Evolutionary conservation across 73 alveolate species (phyloP).

Genomic region (Breviolum minutum): DNA sequence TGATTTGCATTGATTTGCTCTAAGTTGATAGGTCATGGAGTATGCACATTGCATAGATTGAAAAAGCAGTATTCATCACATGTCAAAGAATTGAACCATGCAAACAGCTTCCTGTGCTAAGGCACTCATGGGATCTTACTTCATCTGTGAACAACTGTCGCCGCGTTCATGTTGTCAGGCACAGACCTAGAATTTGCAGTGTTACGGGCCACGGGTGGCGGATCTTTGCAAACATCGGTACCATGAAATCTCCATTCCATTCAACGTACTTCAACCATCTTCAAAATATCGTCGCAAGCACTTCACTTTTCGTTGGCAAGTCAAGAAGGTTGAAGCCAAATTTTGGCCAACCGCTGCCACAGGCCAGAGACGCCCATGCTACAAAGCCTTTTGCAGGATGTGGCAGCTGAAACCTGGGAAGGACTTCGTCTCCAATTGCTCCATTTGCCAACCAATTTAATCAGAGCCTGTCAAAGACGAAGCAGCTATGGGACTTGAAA

Average conservation of each 20-base stretch:
- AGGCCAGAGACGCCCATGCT: conserved; percentile 36
- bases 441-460: background rate
- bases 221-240: no score
- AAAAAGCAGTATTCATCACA: background rate
- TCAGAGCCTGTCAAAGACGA: background rate
- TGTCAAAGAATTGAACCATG: no score
- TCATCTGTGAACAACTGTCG: background rate
- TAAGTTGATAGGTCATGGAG: no score
- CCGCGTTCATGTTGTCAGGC: conserved; percentile 40
- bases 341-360: background rate
- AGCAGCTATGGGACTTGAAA: no score
- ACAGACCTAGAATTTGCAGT: background rate
- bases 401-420: conserved; percentile 5
- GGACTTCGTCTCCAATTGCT: background rate
- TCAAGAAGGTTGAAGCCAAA: background rate
- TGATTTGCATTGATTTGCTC: no score
- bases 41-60: background rate
- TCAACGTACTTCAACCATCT: no score
- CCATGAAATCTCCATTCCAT: no score
- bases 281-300: background rate
- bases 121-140: background rate
- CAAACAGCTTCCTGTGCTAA: background rate
- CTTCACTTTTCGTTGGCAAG: background rate
- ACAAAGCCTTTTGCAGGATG: background rate
- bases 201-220: no score